Base-by-base conservation (phyloP, 2,329 filamentous ascomycete genomes). In the Colletotrichum phormii region DNA sequence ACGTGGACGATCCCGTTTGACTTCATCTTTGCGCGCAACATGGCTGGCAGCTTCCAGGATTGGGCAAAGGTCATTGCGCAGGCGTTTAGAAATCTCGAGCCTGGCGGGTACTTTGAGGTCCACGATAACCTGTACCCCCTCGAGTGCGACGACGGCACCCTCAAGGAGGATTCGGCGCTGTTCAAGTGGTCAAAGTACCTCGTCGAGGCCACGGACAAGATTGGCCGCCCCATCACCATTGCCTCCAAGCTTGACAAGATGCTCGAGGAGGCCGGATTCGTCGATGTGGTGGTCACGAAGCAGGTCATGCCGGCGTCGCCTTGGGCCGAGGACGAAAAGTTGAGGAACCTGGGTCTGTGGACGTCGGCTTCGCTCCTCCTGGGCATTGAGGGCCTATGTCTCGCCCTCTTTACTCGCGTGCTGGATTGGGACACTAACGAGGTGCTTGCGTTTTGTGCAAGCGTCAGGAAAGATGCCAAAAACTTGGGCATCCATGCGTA, bases 141-240 rank as follows among this genome's bases (percentile, higher is more conserved):
- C n/a, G 65, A 73, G 5, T 81, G 78, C 54, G 80, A 81, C 33
- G 80, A 81, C 24, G 76, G 67, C 22, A 79, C 78, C 4, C 63
- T 78, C 12, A 73, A 31, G 15, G 74, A 77, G 24, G 74, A 75
- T 49, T 69, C 69, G 3, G 61, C 75, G 18, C 76, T 77, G 5
- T 71, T 71, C 64, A 60, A 67, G 49, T 79, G 77, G 77, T 90
- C 87, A 13, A 79, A 91, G 12, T 78, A 91, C 3, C 83, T 85
- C 12, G 86, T 22, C 5, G 66, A 72, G 31, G 71, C 71, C 15
- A 61, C 60, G 33, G 66, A 71, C 6, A 70, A 51, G 55, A 26
- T 37, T 2, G 71, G 71, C 5, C 42, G 71, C 6, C 37, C 66
- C n/a, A 22, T 70, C 12, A 54, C 60, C 13, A 75, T 78, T 12